Evolutionary conservation across 2,329 filamentous ascomycete species (phyloP).

Genomic region (Fonsecaea nubica): DNA sequence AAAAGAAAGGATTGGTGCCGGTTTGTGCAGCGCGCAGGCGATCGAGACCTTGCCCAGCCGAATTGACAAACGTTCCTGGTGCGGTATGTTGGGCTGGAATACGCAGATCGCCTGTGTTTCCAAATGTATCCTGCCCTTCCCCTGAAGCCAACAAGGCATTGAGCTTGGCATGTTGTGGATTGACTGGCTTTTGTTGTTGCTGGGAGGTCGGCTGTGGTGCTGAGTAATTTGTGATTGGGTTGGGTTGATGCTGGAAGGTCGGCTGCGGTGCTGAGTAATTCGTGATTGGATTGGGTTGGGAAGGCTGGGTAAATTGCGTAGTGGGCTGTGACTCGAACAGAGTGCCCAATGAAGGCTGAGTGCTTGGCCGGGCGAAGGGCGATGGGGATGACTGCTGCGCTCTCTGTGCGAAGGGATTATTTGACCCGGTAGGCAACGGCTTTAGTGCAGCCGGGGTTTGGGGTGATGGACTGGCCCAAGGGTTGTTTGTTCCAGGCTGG

Average conservation of each 20-base stretch:
- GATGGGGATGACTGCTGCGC: conserved; percentile 45
- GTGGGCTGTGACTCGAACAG: conserved; percentile 86
- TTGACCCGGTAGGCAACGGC: conserved; percentile 89
- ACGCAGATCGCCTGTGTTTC: conserved; percentile 93
- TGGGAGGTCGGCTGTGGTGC: conserved; percentile 53
- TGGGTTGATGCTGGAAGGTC: conserved; percentile 59
- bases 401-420: conserved; percentile 84
- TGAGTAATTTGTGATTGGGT: conserved; percentile 58
- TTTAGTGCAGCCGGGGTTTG: conserved; percentile 70
- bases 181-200: conserved; percentile 49
- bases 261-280: conserved; percentile 56
- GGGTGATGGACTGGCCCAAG: conserved; percentile 74
- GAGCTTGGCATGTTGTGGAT: conserved; percentile 73
- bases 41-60: conserved; percentile 79
- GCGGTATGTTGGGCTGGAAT: conserved; percentile 97
- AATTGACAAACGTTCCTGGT: conserved; percentile 95
- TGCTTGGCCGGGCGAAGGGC: conserved; percentile 66
- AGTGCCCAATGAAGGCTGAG: conserved; percentile 73
- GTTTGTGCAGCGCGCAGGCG: conserved; percentile 71
- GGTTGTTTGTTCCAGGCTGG: conserved; percentile 88
- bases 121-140: conserved; percentile 95
- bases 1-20: conserved; percentile 88
- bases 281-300: conserved; percentile 61
- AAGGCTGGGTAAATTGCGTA: conserved; percentile 57
- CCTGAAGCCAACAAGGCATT: conserved; percentile 85